Base-by-base conservation (phyloP, 2,329 filamentous ascomycete genomes). In the Rhynchosporium agropyri region DNA sequence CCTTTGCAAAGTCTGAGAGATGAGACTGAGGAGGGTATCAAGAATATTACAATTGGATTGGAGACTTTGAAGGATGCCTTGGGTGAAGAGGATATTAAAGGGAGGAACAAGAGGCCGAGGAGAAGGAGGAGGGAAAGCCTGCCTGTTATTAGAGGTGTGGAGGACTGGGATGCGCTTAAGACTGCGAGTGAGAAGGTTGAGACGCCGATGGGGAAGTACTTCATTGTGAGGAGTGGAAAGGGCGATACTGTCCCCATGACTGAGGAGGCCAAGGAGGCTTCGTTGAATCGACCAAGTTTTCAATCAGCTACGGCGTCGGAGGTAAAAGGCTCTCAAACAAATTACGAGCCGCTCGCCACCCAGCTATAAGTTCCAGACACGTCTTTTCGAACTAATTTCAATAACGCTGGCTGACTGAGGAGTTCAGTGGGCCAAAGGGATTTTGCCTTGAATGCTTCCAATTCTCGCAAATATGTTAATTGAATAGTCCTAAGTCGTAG, bases 1-100 rank as follows among this genome's bases (percentile, higher is more conserved):
- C 93, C 95, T 0, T 77, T 99, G 49, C 82, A 85, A 57, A 88
- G 89, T 50, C 89, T 98, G 62, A 86, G 91, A 59, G 94, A 98
- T 74, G 93, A 95, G 78, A 90, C 90, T 1, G 70, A 73, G 2
- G 76, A 76, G 12, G 85, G 83, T 0, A 71, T 83, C 31, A 73
- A 77, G 43, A 85, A 86, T 66, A 81, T 82, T 51, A 84, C 84
- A 4, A 80, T 92, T 57, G 83, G 81, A 0, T 67, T 91, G 53
- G 79, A 82, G 43, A 61, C 70, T 33, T 65, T 74, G 26, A 76
- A 78, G 64, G 79, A 81, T 4, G 82, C 83, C 0, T 76, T 94
- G 48, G 78, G 73, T 0, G 77, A 79, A 45, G 91, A 95, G 77
- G 81, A 84, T 51, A 76, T 81, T 1, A 79, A 84, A 45, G 90